Evolutionary conservation across 179 eudicot species (phyloP), one percentile per base, ranked within the genome.

Genomic region (Camellia oleifera): DNA sequence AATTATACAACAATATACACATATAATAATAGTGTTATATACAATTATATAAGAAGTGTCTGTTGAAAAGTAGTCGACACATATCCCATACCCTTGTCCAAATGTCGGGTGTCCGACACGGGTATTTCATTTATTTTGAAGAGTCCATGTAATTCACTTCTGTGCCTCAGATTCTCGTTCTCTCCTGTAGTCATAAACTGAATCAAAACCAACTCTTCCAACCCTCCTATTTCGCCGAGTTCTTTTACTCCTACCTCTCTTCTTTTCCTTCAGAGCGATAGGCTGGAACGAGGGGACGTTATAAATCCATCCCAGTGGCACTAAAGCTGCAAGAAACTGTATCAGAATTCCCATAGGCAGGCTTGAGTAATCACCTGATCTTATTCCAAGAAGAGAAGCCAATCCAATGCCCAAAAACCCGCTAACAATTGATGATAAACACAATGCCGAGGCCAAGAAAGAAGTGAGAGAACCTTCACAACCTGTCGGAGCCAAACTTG

Each of bases 401-500:
- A 95, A 76, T 23, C 95, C 94, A 61, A 95, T 83, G 4, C 99
- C 99, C 10, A 94, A 80, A 72, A 95, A 88, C 61, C 94, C 94
- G 72, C 99, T 88, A 53, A 87, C 48, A 58, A 95, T 91, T 5
- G 97, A 90, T 12, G 99, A 90, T 45, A 95, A 81, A 77, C 95
- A 91, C 87, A 94, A 77, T 0, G 94, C 89, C 5, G 98, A 95
- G 10, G 98, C 96, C 78, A 94, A 74, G 78, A 95, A 95, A 3
- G 99, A 89, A 78, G 90, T 91, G 23, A 95, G 90, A 7, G 99
- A 95, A 18, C 95, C 99, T 84, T 94, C 99, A 79, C 94, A 91
- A 7, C 99, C 98, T 2, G 81, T 75, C 45, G 97, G 98, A 75
- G 98, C 97, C 82, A 95, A 83, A 81, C 89, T 88, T 52, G 96